These are phyloP conservation scores for Solanum ossicruentum DNA, from an alignment of 257 asterid genomes.

Conservation along the genomic window DNA sequence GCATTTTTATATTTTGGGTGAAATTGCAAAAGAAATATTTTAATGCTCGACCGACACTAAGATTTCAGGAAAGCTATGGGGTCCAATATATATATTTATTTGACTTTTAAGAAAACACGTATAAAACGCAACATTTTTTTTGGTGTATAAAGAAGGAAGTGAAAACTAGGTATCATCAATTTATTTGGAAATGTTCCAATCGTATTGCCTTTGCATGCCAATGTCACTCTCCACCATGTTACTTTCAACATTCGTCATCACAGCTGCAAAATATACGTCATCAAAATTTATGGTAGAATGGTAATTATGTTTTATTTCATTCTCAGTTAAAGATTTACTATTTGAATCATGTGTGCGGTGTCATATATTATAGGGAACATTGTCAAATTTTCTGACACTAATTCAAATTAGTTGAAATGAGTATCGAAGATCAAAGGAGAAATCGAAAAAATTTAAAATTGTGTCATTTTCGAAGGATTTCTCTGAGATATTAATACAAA, in stretches of 20 bases:
- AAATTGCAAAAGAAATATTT: not conserved
- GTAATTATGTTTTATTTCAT: not conserved
- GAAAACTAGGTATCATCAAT: conserved; percentile 1
- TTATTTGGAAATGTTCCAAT: conserved; percentile 1
- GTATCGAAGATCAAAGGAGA: not conserved
- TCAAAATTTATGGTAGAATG: not conserved
- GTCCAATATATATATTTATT: conserved; percentile 7
- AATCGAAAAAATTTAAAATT: not conserved
- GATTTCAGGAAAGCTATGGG: conserved; percentile 13
- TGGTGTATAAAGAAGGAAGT: not conserved
- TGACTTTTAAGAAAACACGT: conserved; percentile 2
- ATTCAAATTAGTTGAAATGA: not conserved
- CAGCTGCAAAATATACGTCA: not conserved
- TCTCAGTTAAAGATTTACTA: rapidly evolving
- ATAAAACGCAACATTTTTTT: not conserved
- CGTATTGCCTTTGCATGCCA: not conserved
- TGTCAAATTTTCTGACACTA: not conserved
- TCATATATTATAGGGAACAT: not conserved
- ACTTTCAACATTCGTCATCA: not conserved
- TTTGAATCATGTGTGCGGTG: not conserved
- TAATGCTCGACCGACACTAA: conserved; percentile 37
- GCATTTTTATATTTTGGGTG: not conserved
- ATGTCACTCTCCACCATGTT: not conserved
- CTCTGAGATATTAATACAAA: not conserved
- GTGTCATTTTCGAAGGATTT: not conserved